phyloP scores from a whole-genome alignment of 805 yeast genomes.

The Zygosaccharomyces lentus region DNA sequence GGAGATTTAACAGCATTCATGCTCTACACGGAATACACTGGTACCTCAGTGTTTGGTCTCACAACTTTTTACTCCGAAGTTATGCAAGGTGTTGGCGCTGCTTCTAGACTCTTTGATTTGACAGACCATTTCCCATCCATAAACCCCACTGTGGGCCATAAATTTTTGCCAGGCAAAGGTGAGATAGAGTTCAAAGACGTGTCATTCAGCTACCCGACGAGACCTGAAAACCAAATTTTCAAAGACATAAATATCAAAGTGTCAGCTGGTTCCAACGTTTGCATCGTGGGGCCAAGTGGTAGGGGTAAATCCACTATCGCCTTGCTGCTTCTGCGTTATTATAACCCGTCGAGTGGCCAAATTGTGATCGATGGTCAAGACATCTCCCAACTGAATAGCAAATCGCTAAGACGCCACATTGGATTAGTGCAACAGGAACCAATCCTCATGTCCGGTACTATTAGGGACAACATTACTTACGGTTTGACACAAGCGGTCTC shows the following conservation, averaged over 20 bases:
- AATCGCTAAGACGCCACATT: constrained; percentile 51
- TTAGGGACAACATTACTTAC: constrained; percentile 71
- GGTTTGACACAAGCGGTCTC: constrained; percentile 66
- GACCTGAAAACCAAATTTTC: constrained; percentile 62
- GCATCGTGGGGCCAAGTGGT: constrained; percentile 85
- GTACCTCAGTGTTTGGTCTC: constrained; percentile 84
- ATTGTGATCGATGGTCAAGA: constrained; percentile 51
- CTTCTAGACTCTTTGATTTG: constrained; percentile 84
- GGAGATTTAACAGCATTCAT: constrained; percentile 93
- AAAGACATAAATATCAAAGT: constrained; percentile 47
- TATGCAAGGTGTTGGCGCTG: constrained; percentile 98
- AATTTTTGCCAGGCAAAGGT: constrained; percentile 37
- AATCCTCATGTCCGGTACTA: constrained; percentile 71
- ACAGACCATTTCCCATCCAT: constrained; percentile 73
- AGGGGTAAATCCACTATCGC: constrained; percentile 85
- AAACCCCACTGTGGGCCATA: constrained; percentile 56
- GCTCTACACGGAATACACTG: constrained; percentile 94
- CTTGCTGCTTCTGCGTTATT: constrained; percentile 53
- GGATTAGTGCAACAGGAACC: constrained; percentile 81
- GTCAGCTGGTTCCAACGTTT: constrained; percentile 55
- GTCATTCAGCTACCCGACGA: constrained; percentile 79
- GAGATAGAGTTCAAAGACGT: constrained; percentile 63
- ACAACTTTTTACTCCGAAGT: constrained; percentile 90
- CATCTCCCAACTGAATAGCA: constrained; percentile 45
- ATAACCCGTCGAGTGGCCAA: constrained; percentile 44